Evolutionary conservation across 176 grass and related monocot species (phyloP).

Genomic region (Ensete glaucum): DNA sequence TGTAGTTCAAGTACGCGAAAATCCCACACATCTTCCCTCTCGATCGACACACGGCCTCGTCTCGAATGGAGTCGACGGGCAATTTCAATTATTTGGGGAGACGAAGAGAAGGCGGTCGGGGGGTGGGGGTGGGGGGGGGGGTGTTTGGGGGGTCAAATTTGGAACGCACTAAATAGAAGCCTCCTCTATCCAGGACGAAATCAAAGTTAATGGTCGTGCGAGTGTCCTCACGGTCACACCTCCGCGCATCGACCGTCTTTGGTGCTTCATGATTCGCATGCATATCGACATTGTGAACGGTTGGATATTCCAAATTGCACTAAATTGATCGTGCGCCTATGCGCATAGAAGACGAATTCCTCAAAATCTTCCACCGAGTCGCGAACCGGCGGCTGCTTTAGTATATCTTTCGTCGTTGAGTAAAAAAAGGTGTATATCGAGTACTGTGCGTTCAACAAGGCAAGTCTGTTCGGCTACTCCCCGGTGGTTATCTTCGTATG

Average conservation of each 20-base stretch:
- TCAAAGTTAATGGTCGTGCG: not conserved
- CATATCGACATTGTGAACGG: not conserved
- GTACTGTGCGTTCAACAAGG: no score
- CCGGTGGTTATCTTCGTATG: no score
- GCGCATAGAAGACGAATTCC: not conserved
- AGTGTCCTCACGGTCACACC: no score
- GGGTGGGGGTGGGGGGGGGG: no score
- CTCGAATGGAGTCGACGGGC: not conserved
- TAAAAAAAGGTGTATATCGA: no score
- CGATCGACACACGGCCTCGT: not conserved
- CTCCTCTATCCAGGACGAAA: not conserved
- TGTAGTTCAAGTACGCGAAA: constrained; percentile 56
- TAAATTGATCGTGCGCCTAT: not conserved
- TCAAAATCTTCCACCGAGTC: no score
- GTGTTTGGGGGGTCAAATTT: not conserved
- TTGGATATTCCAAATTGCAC: not conserved
- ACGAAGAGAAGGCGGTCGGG: not conserved
- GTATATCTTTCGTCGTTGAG: no score
- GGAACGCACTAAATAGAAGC: not conserved
- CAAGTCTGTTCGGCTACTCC: no score
- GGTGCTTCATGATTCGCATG: not conserved
- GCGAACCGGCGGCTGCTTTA: no score
- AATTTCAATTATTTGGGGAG: not conserved
- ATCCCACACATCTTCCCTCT: constrained; percentile 36
- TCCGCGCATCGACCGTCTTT: not conserved